Evolutionary conservation across 1,284 basidiomycete genomes (phyloP), one percentile per base, ranked within the genome.

Genomic region (Microbotryum scabiosae): DNA sequence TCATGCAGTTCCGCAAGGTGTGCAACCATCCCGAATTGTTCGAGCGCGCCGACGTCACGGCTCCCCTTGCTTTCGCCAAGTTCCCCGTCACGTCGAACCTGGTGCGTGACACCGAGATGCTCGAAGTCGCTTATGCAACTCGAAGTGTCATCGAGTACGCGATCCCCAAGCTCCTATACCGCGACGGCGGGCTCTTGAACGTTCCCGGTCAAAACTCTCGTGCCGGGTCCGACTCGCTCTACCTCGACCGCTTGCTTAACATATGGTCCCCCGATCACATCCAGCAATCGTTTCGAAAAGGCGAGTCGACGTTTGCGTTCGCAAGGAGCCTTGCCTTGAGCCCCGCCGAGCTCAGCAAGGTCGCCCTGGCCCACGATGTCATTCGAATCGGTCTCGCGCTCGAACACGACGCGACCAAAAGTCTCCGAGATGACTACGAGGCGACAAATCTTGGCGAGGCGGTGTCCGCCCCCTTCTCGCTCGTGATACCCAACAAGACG

Each of bases 1-100:
- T 98, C 67, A 99, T 99, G 96, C 96, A 99, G 76, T 98, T 98
- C 81, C 86, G 96, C 69, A 99, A 99, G 80, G 88, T 86, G 54
- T 98, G 94, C 81, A 98, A 97, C 72, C 96, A 99, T 72, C 96
- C 96, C 0, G 96, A 98, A 75, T 82, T 99, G 49, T 98, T 99
- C 73, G 93, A 98, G 75, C 85, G 96, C 25, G 93, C 94, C 41
- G 96, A 98, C 73, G 94, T 98, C 41, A 82, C 86, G 14, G 88
- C 93, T 2, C 93, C 96, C 1, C 88, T 90, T 73, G 87, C 91
- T 2, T 94, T 98, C 72, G 84, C 86, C 56, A 78, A 81, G 14
- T 97, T 89, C 74, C 88, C 88, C 51, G 83, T 83, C 56, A 86
- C 92, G 14, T 88, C 62, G 46, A 85, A 87, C 45, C 76, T 94